Evolutionary conservation across 371 early-diverging fungal species (phyloP).

Genomic region (Syncephalastrum contaminatum): DNA sequence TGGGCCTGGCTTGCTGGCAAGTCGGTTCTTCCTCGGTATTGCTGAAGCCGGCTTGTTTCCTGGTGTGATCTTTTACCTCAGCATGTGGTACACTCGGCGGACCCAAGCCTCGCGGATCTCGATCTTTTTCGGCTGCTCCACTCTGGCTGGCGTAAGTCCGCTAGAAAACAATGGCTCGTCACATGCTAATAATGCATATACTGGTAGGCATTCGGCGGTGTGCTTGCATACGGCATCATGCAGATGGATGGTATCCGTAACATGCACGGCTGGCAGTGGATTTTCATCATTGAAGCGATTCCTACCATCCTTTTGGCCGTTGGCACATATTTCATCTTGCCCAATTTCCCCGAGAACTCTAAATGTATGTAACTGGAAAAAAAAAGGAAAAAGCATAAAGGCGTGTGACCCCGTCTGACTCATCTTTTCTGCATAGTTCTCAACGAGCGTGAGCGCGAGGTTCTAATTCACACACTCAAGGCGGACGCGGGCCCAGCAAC

Average conservation of each 20-base stretch:
- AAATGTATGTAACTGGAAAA: slow-evolving; percentile 30
- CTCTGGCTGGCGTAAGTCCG: slow-evolving; percentile 65
- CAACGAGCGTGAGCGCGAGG: slow-evolving; percentile 51
- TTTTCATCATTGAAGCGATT: slow-evolving; percentile 76
- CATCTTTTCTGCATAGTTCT: slow-evolving; percentile 33
- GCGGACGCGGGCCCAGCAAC: slow-evolving; percentile 61
- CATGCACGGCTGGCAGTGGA: slow-evolving; percentile 65
- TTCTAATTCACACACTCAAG: slow-evolving; percentile 54
- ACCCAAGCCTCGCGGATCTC: slow-evolving; percentile 76
- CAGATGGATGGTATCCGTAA: slow-evolving; percentile 54
- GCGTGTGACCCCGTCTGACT: neutral
- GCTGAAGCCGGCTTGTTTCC: slow-evolving; percentile 68
- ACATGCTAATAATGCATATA: slow-evolving; percentile 5
- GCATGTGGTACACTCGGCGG: slow-evolving; percentile 49
- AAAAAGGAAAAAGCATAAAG: slow-evolving; percentile 6
- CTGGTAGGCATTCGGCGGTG: slow-evolving; percentile 53
- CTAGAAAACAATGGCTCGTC: slow-evolving; percentile 1
- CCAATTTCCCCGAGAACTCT: slow-evolving; percentile 71
- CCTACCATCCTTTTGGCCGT: slow-evolving; percentile 64
- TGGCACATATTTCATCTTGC: slow-evolving; percentile 58
- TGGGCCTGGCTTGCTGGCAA: slow-evolving; percentile 48
- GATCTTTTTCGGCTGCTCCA: slow-evolving; percentile 62
- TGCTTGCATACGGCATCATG: slow-evolving; percentile 55
- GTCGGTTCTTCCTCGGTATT: slow-evolving; percentile 71
- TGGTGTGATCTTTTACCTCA: slow-evolving; percentile 49